Evolutionary conservation across 306 rosid species (phyloP), one percentile per base, ranked within the genome.

Genomic region (Senna tora): DNA sequence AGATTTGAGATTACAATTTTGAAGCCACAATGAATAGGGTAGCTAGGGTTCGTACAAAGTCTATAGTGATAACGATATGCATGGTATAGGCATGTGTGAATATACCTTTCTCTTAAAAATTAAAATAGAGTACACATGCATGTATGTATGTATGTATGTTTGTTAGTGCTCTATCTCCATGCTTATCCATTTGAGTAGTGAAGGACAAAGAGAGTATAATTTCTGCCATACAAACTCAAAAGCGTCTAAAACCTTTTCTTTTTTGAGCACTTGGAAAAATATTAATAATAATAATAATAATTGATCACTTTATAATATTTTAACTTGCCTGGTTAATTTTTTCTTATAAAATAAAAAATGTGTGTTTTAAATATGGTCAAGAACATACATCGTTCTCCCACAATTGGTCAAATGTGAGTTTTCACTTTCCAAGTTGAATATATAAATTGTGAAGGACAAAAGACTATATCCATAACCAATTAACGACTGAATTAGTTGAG

Each of bases 401-500:
- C 30, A 49, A 54, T 43, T 71, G 58, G 47, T 62, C 50, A 52
- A 52, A 58, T 5, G 36, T 59, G 49, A 45, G 19, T 39, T 81
- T 67, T 47, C n/a, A 73, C 38, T 81, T 67, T 73, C 15, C 43
- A 68, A 61, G 13, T 58, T 61, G 72, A 53, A 53, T 22, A 49
- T 67, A 53, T 61, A 9, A 30, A 57, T 22, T 25, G 34, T 55
- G 34, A 55, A 21, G 46, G 56, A 56, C 34, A 39, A 47, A 25
- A 8, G 60, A 56, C 19, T 56, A 65, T 71, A 65, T 71, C 78
- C 78, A 59, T 49, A 64, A 39, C 81, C 79, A 83, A 79, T 71
- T 33, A 79, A 72, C 32, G 79, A 76, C 38, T 72, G 51, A 81
- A 67, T 72, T 49, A 52, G 84, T 76, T 76, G 77, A 79, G 84